These are phyloP conservation scores for Penicillium janthinellum DNA, from an alignment of 2,329 filamentous ascomycete genomes.

Conservation along the genomic window DNA sequence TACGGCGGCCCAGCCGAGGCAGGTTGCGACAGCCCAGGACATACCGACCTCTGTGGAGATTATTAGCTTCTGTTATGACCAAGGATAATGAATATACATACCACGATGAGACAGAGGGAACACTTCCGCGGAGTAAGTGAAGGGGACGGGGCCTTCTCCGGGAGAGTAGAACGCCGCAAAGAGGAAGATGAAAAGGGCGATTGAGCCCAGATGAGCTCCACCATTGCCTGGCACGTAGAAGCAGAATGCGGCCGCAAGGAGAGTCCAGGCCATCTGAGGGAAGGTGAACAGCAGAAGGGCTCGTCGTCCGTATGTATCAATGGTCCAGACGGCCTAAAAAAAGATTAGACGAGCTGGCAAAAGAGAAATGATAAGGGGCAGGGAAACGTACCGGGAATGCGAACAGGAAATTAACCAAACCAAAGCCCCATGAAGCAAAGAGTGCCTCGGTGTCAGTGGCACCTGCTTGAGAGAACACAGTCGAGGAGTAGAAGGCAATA, in stretches of 20 bases:
- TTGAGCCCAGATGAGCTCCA: constrained; percentile 53
- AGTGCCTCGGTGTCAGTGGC: constrained; percentile 59
- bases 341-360: no score
- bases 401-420: constrained; percentile 66
- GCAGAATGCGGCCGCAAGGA: constrained; percentile 65
- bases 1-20: constrained; percentile 52
- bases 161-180: constrained; percentile 67
- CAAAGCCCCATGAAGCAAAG: constrained; percentile 66
- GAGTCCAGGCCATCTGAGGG: constrained; percentile 67
- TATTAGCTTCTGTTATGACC: constrained; percentile 11
- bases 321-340: constrained; percentile 59
- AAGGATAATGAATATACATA: constrained; percentile 23
- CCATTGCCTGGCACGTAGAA: constrained; percentile 52
- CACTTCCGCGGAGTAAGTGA: constrained; percentile 58
- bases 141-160: constrained; percentile 60
- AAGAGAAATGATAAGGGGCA: no score
- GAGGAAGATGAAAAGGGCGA: constrained; percentile 65
- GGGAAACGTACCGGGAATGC: constrained; percentile 52
- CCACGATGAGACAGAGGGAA: constrained; percentile 59
- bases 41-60: constrained; percentile 48
- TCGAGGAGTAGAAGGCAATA: constrained; percentile 74
- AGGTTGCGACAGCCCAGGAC: constrained; percentile 49
- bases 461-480: constrained; percentile 58
- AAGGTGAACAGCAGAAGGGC: constrained; percentile 66
- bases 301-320: constrained; percentile 67